These are phyloP conservation scores for Lasiodiplodia gonubiensis DNA, from an alignment of 2,329 filamentous ascomycete genomes.

Conservation along the genomic window DNA sequence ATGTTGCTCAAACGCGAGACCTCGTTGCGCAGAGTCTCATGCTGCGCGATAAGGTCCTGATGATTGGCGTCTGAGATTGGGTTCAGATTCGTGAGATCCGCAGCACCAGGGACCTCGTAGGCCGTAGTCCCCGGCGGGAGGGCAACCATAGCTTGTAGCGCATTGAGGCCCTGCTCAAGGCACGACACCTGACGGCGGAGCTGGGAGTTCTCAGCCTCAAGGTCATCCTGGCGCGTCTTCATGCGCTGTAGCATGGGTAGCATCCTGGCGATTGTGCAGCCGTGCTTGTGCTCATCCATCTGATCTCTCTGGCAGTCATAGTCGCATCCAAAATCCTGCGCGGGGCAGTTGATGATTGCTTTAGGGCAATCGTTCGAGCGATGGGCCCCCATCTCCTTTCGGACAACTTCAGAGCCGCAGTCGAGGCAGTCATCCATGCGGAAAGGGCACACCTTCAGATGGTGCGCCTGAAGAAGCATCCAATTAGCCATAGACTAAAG, in stretches of 20 bases:
- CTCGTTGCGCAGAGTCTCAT: slow-evolving; percentile 66
- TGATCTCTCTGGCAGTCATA: slow-evolving; percentile 47
- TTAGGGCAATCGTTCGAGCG: slow-evolving; percentile 50
- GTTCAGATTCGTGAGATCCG: slow-evolving; percentile 42
- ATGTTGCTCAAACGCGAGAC: slow-evolving; percentile 61
- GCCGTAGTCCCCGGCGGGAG: slow-evolving; percentile 9
- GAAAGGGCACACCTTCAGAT: slow-evolving; percentile 58
- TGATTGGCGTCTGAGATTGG: slow-evolving; percentile 38
- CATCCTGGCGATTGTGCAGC: slow-evolving; percentile 55
- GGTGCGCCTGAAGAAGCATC: slow-evolving; percentile 46
- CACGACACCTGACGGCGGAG: slow-evolving; percentile 52
- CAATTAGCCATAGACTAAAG: slow-evolving; percentile 38
- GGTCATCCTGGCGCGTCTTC: slow-evolving; percentile 46
- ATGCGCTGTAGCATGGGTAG: slow-evolving; percentile 49
- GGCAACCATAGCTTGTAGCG: slow-evolving; percentile 33
- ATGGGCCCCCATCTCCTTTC: slow-evolving; percentile 50
- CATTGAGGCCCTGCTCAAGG: slow-evolving; percentile 53
- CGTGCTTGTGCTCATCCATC: slow-evolving; percentile 48
- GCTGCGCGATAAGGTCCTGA: slow-evolving; percentile 64
- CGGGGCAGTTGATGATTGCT: slow-evolving; percentile 51
- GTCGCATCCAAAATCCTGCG: slow-evolving; percentile 51
- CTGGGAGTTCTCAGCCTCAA: slow-evolving; percentile 50
- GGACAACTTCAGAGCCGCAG: slow-evolving; percentile 50
- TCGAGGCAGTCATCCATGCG: slow-evolving; percentile 51
- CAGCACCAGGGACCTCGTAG: slow-evolving; percentile 31